phyloP scores from a whole-genome alignment of 1,139 yeast genomes.

The Geotrichum klebahnii region DNA sequence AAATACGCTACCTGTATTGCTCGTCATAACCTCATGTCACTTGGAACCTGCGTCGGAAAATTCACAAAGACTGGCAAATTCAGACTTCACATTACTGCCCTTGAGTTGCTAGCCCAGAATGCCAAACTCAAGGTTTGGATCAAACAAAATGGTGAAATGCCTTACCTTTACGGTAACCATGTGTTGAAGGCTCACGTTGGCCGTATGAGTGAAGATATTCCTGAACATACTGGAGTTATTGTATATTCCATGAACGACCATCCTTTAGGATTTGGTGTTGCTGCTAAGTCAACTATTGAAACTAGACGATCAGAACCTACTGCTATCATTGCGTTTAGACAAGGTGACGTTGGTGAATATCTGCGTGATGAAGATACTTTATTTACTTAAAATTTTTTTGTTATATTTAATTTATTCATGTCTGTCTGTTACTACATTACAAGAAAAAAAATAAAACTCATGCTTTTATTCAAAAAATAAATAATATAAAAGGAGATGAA shows the following conservation, averaged over 20 bases:
- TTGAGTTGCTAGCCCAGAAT: conserved; percentile 73
- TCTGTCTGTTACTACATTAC: conserved; percentile 1
- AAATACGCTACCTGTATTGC: conserved; percentile 87
- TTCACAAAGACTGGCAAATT: conserved; percentile 97
- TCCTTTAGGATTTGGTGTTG: conserved; percentile 93
- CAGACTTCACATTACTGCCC: conserved; percentile 88
- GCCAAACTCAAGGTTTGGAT: conserved; percentile 96
- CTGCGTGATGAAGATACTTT: conserved; percentile 96
- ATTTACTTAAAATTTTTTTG: conserved; percentile 54
- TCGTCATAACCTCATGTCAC: conserved; percentile 81
- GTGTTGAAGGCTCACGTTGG: conserved; percentile 95
- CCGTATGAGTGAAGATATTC: conserved; percentile 93
- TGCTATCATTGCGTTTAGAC: conserved; percentile 91
- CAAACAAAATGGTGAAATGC: conserved; percentile 97
- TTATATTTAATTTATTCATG: conserved; percentile 79
- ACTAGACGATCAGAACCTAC: conserved; percentile 87
- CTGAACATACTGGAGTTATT: conserved; percentile 95
- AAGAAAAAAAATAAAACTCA: background rate
- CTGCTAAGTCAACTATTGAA: conserved; percentile 89
- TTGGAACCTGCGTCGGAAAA: conserved; percentile 91
- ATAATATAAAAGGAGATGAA: background rate
- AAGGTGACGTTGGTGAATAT: conserved; percentile 96
- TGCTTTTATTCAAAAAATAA: background rate
- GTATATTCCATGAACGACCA: conserved; percentile 87
- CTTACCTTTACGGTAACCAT: conserved; percentile 92